These are phyloP conservation scores for Papiliotrema terrestris DNA, from an alignment of 1,284 basidiomycete genomes.

Conservation along the genomic window DNA sequence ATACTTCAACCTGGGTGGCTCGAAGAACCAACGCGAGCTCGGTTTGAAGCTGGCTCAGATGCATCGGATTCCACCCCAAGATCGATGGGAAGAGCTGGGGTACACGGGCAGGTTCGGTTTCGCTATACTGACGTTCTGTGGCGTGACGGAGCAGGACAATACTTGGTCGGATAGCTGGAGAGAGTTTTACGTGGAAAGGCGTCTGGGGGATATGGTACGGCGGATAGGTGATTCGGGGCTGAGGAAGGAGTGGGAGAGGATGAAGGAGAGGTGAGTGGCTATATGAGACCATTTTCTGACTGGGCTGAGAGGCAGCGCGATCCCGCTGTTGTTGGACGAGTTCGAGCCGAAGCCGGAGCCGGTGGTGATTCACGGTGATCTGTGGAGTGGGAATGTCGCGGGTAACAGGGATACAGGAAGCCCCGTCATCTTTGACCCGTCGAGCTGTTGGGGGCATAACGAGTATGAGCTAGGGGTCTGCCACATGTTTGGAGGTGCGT, in stretches of 20 bases:
- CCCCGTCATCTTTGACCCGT: slow-evolving; percentile 77
- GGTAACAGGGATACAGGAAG: slow-evolving; percentile 54
- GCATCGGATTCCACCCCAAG: slow-evolving; percentile 44
- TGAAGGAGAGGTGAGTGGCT: slow-evolving; percentile 58
- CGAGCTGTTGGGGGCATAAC: slow-evolving; percentile 77
- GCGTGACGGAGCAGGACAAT: slow-evolving; percentile 69
- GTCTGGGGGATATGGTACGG: slow-evolving; percentile 58
- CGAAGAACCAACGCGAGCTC: slow-evolving; percentile 49
- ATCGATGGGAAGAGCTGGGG: background rate
- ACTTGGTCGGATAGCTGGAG: slow-evolving; percentile 71
- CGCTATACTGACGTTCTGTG: slow-evolving; percentile 72
- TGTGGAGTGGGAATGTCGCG: slow-evolving; percentile 63
- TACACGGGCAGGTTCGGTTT: slow-evolving; percentile 64
- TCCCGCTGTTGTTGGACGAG: slow-evolving; percentile 66
- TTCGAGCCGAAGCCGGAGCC: slow-evolving; percentile 59
- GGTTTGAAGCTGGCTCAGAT: slow-evolving; percentile 61
- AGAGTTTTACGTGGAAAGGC: slow-evolving; percentile 60
- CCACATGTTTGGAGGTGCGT: slow-evolving; percentile 68
- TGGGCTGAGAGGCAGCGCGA: slow-evolving; percentile 56
- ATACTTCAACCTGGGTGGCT: slow-evolving; percentile 59
- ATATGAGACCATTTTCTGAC: background rate
- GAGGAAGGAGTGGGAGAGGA: slow-evolving; percentile 56
- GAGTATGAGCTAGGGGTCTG: slow-evolving; percentile 83
- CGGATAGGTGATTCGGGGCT: slow-evolving; percentile 53
- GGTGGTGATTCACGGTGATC: slow-evolving; percentile 77